Base-by-base conservation (phyloP, 2,329 filamentous ascomycete genomes). In the Penicillium sp. region DNA sequence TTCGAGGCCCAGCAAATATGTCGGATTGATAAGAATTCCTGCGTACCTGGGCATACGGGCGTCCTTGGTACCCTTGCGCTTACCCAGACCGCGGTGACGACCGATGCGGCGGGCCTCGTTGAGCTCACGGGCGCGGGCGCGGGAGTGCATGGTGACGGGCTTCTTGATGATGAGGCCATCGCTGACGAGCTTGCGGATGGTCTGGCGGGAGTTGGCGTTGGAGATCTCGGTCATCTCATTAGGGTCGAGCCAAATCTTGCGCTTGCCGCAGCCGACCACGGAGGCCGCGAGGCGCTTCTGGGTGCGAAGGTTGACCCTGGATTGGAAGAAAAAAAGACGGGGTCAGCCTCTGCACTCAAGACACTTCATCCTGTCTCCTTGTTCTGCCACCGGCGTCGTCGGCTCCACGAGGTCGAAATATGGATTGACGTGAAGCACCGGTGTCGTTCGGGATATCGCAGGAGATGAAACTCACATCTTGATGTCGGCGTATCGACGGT, bases 131-230 rank as follows among this genome's bases (percentile, higher is more conserved):
- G 95, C 95, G 78, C 95, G 92, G 76, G 91, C 88, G 83, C 96
- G 91, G 74, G 95, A 98, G 91, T 99, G 95, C 92, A 97, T 96
- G 79, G 94, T 97, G 78, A 97, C 93, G 79, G 96, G 96, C 89
- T 99, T 99, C 87, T 91, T 91, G 88, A 99, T 99, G 85, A 99
- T 99, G 81, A 99, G 91, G 85, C 95, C 96, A 96, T 99, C 96
- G 84, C 90, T 86, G 80, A 98, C 89, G 83, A 99, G 91, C 88
- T 99, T 99, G 87, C 96, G 94, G 89, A 99, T 90, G 75, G 94
- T 97, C 87, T 98, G 94, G 79, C 95, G 94, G 77, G 94, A 98
- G 91, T 99, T 99, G 89, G 95, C 95, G 84, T 97, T 98, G 86
- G 91, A 92, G 86, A 99, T 99, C 85, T 99, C 95, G 87, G 84